Percentiles rank a stretch among this genome's conserved stretches.
phyloP scores from a whole-genome alignment of 371 early-diverging fungal genomes.

The Mortierella sp. region DNA sequence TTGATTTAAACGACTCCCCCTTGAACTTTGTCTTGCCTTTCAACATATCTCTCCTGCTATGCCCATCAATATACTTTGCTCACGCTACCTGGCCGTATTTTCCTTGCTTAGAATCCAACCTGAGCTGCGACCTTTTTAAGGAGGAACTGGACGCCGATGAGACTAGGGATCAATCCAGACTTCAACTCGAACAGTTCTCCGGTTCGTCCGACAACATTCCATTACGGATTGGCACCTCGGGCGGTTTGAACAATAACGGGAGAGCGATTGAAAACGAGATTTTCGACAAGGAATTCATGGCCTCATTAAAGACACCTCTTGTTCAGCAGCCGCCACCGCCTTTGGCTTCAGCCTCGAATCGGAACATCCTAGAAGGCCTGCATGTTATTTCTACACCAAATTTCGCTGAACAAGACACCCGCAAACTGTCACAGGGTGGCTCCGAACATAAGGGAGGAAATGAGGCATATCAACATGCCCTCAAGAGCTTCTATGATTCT shows the following conservation, averaged over 20 bases:
- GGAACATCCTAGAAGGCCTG: constrained; percentile 27
- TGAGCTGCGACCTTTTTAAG: constrained; percentile 56
- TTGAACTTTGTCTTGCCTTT: background rate
- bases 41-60: background rate
- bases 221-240: background rate
- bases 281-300: constrained; percentile 40
- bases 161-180: constrained; percentile 31
- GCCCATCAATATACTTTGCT: constrained; percentile 1
- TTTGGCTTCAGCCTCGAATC: constrained; percentile 18
- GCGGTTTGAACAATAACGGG: background rate
- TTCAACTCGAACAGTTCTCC: constrained; percentile 22
- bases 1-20: background rate
- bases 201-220: constrained; percentile 2
- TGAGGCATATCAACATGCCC: constrained; percentile 40
- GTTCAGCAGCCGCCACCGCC: constrained; percentile 26
- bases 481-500: constrained; percentile 46
- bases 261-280: constrained; percentile 33
- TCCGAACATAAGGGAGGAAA: constrained; percentile 11
- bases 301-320: constrained; percentile 28
- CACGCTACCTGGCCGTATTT: background rate
- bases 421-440: background rate
- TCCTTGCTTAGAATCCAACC: constrained; percentile 30
- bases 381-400: constrained; percentile 23
- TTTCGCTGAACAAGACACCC: constrained; percentile 5
- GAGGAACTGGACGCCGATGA: constrained; percentile 42